Conservation (phyloP, 805 yeast genomes). For the Metschnikowia lachancei region DNA sequence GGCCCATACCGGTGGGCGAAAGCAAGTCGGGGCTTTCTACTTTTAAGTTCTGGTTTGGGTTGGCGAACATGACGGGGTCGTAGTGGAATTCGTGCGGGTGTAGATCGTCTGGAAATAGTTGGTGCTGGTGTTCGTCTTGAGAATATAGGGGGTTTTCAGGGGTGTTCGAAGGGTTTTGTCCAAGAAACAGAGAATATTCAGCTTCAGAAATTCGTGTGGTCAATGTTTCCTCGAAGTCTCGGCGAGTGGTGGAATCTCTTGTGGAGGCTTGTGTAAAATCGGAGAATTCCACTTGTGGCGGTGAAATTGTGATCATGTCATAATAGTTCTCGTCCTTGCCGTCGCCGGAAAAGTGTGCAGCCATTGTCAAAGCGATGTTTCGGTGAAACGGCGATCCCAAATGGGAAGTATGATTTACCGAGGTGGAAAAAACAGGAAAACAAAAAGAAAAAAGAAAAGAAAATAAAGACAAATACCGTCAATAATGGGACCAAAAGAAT, state of each 20-base stretch:
- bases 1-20: constrained; percentile 16
- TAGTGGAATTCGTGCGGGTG: neutral
- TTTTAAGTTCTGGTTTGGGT: constrained; percentile 15
- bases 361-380: neutral
- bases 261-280: constrained; percentile 1
- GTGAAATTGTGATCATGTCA: constrained; percentile 32
- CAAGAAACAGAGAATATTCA: constrained; percentile 5
- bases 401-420: neutral
- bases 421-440: neutral
- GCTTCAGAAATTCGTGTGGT: neutral
- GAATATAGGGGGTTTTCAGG: neutral
- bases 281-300: constrained; percentile 20
- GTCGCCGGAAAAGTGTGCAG: constrained; percentile 9
- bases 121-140: neutral
- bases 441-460: neutral
- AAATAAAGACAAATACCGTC: too few species aligned
- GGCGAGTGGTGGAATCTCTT: neutral
- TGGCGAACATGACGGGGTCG: constrained; percentile 12
- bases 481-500: neutral
- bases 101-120: neutral
- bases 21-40: constrained; percentile 18
- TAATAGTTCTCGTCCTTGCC: constrained; percentile 24
- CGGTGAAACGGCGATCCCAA: neutral
- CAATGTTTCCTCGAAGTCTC: neutral
- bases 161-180: constrained; percentile 1